Conservation (phyloP, 2,329 filamentous ascomycete genomes). For the Colletotrichum chlorophyti region DNA sequence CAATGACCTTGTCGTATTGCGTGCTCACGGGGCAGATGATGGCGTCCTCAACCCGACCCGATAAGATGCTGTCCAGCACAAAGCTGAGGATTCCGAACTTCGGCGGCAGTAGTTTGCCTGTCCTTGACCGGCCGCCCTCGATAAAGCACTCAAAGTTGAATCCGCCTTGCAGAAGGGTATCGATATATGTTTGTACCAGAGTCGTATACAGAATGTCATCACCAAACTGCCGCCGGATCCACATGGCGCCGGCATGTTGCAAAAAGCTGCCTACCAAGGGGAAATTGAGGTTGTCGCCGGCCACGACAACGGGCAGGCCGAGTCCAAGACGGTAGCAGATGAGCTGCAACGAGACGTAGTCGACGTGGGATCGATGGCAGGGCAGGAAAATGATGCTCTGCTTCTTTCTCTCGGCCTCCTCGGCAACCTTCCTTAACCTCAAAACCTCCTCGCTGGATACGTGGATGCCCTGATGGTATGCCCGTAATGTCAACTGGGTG, state of each 20-base stretch:
- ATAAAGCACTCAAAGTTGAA: conserved; percentile 98
- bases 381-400: conserved; percentile 96
- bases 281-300: conserved; percentile 96
- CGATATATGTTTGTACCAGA: conserved; percentile 95
- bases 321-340: conserved; percentile 95
- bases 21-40: conserved; percentile 96
- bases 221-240: conserved; percentile 90
- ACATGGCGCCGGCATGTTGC: conserved; percentile 97
- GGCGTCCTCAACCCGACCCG: conserved; percentile 85
- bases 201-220: conserved; percentile 90
- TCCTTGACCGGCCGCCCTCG: conserved; percentile 90
- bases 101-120: conserved; percentile 89
- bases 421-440: conserved; percentile 80
- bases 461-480: conserved; percentile 97
- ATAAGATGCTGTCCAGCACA: conserved; percentile 87
- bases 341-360: conserved; percentile 93
- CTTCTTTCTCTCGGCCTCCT: conserved; percentile 82
- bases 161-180: conserved; percentile 86
- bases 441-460: conserved; percentile 94
- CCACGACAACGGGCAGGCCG: conserved; percentile 87
- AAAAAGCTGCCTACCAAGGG: conserved; percentile 88
- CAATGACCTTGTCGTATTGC: conserved; percentile 98
- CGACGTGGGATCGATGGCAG: conserved; percentile 92
- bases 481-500: conserved; percentile 87
- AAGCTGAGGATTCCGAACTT: conserved; percentile 97